phyloP scores from a whole-genome alignment of 2,329 filamentous ascomycete species.

The Rhexocercosporidium sp. region DNA sequence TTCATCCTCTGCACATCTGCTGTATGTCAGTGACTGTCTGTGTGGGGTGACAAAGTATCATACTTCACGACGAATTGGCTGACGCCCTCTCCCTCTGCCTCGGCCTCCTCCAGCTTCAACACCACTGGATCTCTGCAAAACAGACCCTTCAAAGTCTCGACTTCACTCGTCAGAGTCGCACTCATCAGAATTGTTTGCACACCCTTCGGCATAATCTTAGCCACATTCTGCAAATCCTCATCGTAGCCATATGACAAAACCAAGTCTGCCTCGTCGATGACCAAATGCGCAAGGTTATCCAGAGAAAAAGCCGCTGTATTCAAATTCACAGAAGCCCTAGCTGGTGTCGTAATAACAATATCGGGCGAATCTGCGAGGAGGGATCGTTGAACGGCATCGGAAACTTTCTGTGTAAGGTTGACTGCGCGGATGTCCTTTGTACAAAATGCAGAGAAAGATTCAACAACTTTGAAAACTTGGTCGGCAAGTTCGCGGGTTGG shows the following conservation, averaged over 20 bases:
- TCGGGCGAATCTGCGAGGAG: constrained; percentile 87
- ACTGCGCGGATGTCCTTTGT: constrained; percentile 81
- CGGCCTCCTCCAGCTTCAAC: constrained; percentile 82
- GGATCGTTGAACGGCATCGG: constrained; percentile 85
- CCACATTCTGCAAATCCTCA: constrained; percentile 82
- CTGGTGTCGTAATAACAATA: constrained; percentile 88
- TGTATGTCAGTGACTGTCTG: constrained; percentile 26
- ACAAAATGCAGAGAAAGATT: constrained; percentile 80
- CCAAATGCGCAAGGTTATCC: constrained; percentile 71
- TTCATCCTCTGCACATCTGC: constrained; percentile 88
- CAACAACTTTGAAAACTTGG: constrained; percentile 82
- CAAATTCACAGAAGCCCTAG: constrained; percentile 80
- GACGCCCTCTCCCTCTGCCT: constrained; percentile 76
- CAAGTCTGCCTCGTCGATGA: constrained; percentile 93
- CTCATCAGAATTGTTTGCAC: constrained; percentile 94
- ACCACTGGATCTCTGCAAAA: constrained; percentile 84
- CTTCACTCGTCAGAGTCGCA: constrained; percentile 86
- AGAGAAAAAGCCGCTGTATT: constrained; percentile 74
- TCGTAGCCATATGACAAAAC: constrained; percentile 94
- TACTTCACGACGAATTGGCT: constrained; percentile 87
- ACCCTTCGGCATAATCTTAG: constrained; percentile 78
- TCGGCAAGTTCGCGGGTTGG: constrained; percentile 94
- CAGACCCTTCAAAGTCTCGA: constrained; percentile 81
- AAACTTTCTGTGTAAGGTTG: constrained; percentile 90
- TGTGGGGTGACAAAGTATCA: constrained; percentile 33